Base-by-base conservation (phyloP, 2,329 filamentous ascomycete genomes). In the Sporothrix variecibatus region DNA sequence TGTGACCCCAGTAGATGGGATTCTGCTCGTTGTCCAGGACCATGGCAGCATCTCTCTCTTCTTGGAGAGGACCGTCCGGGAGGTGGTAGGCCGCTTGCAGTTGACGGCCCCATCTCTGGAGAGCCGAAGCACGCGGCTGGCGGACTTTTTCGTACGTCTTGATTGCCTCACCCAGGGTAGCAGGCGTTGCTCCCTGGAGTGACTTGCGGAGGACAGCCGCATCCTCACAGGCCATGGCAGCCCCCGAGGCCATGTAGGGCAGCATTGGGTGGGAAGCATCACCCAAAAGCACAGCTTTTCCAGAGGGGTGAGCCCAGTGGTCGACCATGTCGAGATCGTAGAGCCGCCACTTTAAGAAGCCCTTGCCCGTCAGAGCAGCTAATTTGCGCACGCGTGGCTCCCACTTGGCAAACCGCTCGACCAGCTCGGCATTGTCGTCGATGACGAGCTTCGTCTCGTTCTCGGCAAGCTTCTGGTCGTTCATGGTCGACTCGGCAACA, bases 191-290 rank as follows among this genome's bases (percentile, higher is more conserved):
- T 1, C 58, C 38, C 23, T 62, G 62, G 4, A 78, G 71, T n/a
- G 73, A 56, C 26, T 74, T 75, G 12, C 76, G 62, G 31, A 77
- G 72, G 6, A 62, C 71, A 12, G 81, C 83, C 0, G 82, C 84
- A 70, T 86, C 84, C 75, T 87, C 84, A 4, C 82, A 81, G 0
- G 83, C 81, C 76, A 83, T 82, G 2, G 83, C 83, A 1, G 84
- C 84, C 6, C 85, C 85, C 75, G 85, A 83, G 0, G 85, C 85
- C 49, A 86, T 80, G 74, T 86, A 86, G 0, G 85, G 85, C 8
- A 86, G 81, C 79, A 85, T 86, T 0, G 85, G 84, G 76, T 87
- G 85, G 71, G 82, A 83, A 6, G 82, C 79, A 72, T 86, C 85
- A 2, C 85, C 85, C 2, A 86, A 78, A 31, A 86, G 78, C 26